Conservation (phyloP, 2,329 filamentous ascomycete species). For the Purpureocillium takamizusanense region DNA sequence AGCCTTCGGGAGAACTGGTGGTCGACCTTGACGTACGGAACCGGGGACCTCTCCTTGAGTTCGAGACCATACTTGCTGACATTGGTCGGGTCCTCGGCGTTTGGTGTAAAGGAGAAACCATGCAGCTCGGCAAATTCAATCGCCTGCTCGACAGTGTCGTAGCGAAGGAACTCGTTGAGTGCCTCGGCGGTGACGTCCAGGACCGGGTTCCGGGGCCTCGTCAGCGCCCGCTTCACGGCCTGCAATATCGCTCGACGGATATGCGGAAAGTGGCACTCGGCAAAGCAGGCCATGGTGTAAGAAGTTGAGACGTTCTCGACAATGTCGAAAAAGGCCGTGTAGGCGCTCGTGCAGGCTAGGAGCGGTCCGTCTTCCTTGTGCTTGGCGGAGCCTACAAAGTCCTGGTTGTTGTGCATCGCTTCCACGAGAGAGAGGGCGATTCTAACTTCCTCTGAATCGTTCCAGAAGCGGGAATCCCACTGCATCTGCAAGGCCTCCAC, state of each 20-base stretch:
- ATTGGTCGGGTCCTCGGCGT: constrained; percentile 23
- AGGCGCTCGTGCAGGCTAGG: constrained; percentile 39
- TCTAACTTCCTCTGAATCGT: constrained; percentile 46
- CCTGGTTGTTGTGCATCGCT: constrained; percentile 48
- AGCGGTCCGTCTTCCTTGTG: constrained; percentile 37
- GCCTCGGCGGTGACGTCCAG: constrained; percentile 50
- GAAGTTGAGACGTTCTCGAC: constrained; percentile 47
- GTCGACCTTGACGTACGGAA: constrained; percentile 40
- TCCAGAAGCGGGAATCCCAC: constrained; percentile 48
- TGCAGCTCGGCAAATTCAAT: constrained; percentile 54
- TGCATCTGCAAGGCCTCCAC: constrained; percentile 42
- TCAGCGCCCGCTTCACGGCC: constrained; percentile 44
- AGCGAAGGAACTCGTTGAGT: constrained; percentile 51
- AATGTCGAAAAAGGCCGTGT: constrained; percentile 50
- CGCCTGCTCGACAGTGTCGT: constrained; percentile 60
- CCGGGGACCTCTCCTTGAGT: constrained; percentile 30
- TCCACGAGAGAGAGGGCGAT: constrained; percentile 53
- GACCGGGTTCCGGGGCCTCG: constrained; percentile 45
- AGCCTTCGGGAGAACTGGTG: constrained; percentile 47
- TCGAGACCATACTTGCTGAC: constrained; percentile 30
- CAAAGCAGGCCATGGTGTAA: constrained; percentile 62
- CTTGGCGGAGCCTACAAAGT: constrained; percentile 47
- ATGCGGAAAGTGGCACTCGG: constrained; percentile 56
- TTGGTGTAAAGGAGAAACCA: constrained; percentile 39
- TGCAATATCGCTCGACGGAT: constrained; percentile 50